phyloP scores from a whole-genome alignment of 192 early-diverging fungal species.

The Entophlyctis helioformis region DNA sequence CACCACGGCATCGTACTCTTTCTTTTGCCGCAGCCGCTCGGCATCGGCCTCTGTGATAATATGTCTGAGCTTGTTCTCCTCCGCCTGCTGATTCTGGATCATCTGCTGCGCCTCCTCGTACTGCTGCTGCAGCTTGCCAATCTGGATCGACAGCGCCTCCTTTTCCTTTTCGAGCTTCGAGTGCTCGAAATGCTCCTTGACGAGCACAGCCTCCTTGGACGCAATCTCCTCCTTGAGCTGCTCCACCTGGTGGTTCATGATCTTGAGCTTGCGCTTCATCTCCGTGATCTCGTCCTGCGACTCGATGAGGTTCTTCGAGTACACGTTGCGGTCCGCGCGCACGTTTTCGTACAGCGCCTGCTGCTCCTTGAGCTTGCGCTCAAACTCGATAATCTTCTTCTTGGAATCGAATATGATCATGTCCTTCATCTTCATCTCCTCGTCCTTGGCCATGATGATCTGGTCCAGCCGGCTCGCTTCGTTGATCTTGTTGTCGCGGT shows the following conservation, averaged over 20 bases:
- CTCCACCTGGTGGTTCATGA: constrained; percentile 50
- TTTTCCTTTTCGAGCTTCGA: constrained; percentile 52
- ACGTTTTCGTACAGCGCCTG: constrained; percentile 49
- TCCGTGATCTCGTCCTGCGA: constrained; percentile 50
- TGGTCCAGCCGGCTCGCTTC: constrained; percentile 18
- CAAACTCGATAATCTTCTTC: constrained; percentile 45
- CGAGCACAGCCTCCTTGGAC: constrained; percentile 39
- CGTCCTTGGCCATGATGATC: constrained; percentile 24
- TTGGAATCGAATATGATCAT: constrained; percentile 43
- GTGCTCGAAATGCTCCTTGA: constrained; percentile 47
- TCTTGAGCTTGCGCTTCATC: constrained; percentile 50
- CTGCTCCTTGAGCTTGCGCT: constrained; percentile 46
- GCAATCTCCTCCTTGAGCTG: constrained; percentile 52
- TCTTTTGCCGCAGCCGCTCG: constrained; percentile 39
- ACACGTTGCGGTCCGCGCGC: constrained; percentile 43
- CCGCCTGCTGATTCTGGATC: constrained; percentile 42
- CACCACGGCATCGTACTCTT: constrained; percentile 41
- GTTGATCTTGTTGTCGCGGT: constrained; percentile 38
- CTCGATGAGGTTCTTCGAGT: constrained; percentile 48
- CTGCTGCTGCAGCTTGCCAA: constrained; percentile 41
- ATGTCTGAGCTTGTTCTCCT: constrained; percentile 46
- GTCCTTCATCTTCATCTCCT: constrained; percentile 49
- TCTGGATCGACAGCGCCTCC: constrained; percentile 33
- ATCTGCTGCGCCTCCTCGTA: constrained; percentile 32
- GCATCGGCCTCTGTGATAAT: constrained; percentile 41